These are phyloP conservation scores for Plasmodium berghei DNA, from an alignment of 169 alveolate genomes.

Conservation along the genomic window DNA sequence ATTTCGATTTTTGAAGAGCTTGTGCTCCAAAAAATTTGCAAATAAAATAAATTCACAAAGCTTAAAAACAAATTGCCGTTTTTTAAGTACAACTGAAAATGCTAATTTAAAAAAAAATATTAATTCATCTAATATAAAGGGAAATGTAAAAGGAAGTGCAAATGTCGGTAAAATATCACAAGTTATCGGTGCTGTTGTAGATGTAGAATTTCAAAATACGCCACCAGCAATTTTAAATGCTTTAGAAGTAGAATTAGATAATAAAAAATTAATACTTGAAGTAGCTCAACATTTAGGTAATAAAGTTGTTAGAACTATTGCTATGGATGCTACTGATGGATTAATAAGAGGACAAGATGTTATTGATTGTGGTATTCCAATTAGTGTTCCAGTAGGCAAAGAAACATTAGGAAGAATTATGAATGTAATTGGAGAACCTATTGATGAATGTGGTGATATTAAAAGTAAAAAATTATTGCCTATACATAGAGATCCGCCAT, in stretches of 20 bases:
- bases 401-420: slow-evolving; percentile 95
- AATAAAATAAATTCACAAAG: neutral
- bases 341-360: slow-evolving; percentile 96
- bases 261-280: slow-evolving; percentile 92
- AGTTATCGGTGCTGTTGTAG: slow-evolving; percentile 98
- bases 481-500: slow-evolving; percentile 97
- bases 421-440: slow-evolving; percentile 98
- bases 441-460: slow-evolving; percentile 97
- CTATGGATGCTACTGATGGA: slow-evolving; percentile 99
- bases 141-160: neutral
- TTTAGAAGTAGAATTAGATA: slow-evolving; percentile 92
- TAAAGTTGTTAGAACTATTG: slow-evolving; percentile 93
- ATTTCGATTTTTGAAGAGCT: neutral
- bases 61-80: slow-evolving; percentile 13
- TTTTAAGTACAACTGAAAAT: slow-evolving; percentile 19
- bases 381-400: slow-evolving; percentile 93
- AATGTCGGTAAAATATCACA: slow-evolving; percentile 90
- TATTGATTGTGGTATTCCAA: slow-evolving; percentile 95
- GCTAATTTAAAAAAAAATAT: slow-evolving; percentile 30
- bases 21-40: slow-evolving; percentile 3
- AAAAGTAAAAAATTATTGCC: slow-evolving; percentile 88
- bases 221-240: slow-evolving; percentile 97
- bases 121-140: neutral
- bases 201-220: slow-evolving; percentile 95
- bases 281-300: slow-evolving; percentile 97